Base-by-base conservation (phyloP, 805 yeast genomes). In the Gaillardinia entomophila region DNA sequence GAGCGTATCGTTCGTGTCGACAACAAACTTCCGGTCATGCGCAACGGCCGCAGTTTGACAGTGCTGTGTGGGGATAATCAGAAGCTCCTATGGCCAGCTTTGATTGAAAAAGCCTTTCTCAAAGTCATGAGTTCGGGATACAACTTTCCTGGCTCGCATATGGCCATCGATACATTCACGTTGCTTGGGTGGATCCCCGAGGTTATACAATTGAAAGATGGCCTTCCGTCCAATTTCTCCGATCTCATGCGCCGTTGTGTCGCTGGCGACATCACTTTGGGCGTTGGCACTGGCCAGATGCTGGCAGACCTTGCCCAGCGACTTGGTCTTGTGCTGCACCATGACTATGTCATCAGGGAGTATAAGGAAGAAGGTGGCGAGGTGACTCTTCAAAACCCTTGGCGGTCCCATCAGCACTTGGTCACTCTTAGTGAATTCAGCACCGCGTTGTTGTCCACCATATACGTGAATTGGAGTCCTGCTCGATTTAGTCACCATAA, bases 121-220 rank as follows among this genome's bases (percentile, higher is more conserved):
- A 74, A 75, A 43, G 51, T 81, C 0, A 54, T 68, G 55, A 75
- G 77, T 1, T 57, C 62, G 2, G 82, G 86, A 3, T 81, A 81
- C 44, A 61, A 62, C n/a, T 73, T 77, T 29, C 46, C 51, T 1
- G 96, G 96, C 0, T 85, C 95, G 0, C 85, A 87, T 49, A 75
- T 84, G 47, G 82, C 82, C 2, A 60, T 69, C 11, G 96, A 84
- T 46, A 71, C 83, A 0, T 84, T 60, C 44, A 55, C 76, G 26
- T 42, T 88, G 2, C 65, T 78, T 2, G 87, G 89, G 1, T 87
- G 83, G 79, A 51, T 81, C 5, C 95, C 96, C 0, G 88, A 84
- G 37, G 50, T 60, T 1, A 49, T 62, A 6, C 46, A 60, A 6
- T 51, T 71, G 4, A 42, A 55, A 61, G 78, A 68, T 35, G 53